These are phyloP conservation scores for Agaricus subrufescens DNA, from an alignment of 768 basidiomycete species.

Conservation along the genomic window DNA sequence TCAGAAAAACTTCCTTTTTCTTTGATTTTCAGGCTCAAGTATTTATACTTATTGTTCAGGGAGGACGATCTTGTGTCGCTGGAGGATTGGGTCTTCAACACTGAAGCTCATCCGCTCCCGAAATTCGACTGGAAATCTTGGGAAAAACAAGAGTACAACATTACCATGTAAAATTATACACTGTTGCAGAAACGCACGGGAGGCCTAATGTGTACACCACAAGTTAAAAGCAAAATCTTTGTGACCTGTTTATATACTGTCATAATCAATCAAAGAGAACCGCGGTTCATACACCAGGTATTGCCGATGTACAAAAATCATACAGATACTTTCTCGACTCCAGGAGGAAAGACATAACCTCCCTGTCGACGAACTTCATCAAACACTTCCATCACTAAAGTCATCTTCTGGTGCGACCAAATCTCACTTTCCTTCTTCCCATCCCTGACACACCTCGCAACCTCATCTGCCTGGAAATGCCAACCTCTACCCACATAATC, in stretches of 20 bases:
- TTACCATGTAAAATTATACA: constrained; percentile 12
- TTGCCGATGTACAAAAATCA: neutral
- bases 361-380: constrained; percentile 80
- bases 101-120: constrained; percentile 70
- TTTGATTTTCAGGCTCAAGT: constrained; percentile 47
- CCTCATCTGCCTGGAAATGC: constrained; percentile 88
- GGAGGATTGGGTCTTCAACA: constrained; percentile 58
- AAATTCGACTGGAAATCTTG: constrained; percentile 53
- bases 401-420: constrained; percentile 78
- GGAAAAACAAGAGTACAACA: constrained; percentile 44
- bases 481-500: constrained; percentile 66
- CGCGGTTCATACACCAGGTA: neutral
- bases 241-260: too few relatives aligned
- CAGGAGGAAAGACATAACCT: constrained; percentile 55
- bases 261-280: too few relatives aligned
- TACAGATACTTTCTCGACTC: constrained; percentile 48
- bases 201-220: too few relatives aligned
- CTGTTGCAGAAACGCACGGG: too few relatives aligned
- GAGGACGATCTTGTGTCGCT: constrained; percentile 49
- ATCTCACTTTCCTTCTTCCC: constrained; percentile 68
- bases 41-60: constrained; percentile 61
- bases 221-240: neutral
- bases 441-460: constrained; percentile 70
- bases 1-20: constrained; percentile 26
- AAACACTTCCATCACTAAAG: constrained; percentile 79